phyloP scores from a whole-genome alignment of 176 grass and related monocot species.

The Triticum monococcum region DNA sequence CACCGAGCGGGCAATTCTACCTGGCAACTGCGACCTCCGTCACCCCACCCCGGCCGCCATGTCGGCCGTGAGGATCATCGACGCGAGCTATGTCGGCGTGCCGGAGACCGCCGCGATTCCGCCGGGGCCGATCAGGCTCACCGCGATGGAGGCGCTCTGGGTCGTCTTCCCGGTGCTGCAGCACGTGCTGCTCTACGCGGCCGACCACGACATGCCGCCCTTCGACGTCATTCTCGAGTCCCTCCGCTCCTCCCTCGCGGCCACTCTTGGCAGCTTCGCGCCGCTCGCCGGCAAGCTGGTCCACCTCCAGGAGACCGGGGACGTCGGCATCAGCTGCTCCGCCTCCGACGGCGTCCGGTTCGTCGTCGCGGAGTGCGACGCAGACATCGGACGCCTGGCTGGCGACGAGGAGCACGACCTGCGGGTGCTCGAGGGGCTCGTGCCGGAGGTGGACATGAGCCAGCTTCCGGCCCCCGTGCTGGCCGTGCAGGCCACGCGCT shows the following conservation, averaged over 20 bases:
- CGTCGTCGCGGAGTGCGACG: constrained; percentile 44
- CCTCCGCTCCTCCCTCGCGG: constrained; percentile 29
- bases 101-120: neutral
- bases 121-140: constrained; percentile 17
- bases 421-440: constrained; percentile 22
- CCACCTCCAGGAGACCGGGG: constrained; percentile 11
- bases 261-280: constrained; percentile 11
- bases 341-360: constrained; percentile 15
- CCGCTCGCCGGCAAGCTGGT: constrained; percentile 42
- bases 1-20: neutral
- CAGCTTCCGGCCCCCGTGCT: constrained; percentile 36
- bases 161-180: neutral
- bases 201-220: neutral
- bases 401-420: constrained; percentile 39
- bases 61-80: constrained; percentile 9
- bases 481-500: constrained; percentile 46
- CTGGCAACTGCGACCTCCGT: neutral
- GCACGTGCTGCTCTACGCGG: constrained; percentile 32
- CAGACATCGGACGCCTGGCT: constrained; percentile 26
- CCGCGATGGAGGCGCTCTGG: constrained; percentile 33
- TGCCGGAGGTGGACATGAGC: constrained; percentile 39
- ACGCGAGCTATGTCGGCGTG: neutral
- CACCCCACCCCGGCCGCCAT: neutral
- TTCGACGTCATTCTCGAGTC: constrained; percentile 16
- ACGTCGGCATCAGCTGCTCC: constrained; percentile 35